A percentile compares a stretch with the other conserved stretches of the same genome.
phyloP scores from a whole-genome alignment of 202 grass and related monocot genomes.

The Saccharum hybrid region DNA sequence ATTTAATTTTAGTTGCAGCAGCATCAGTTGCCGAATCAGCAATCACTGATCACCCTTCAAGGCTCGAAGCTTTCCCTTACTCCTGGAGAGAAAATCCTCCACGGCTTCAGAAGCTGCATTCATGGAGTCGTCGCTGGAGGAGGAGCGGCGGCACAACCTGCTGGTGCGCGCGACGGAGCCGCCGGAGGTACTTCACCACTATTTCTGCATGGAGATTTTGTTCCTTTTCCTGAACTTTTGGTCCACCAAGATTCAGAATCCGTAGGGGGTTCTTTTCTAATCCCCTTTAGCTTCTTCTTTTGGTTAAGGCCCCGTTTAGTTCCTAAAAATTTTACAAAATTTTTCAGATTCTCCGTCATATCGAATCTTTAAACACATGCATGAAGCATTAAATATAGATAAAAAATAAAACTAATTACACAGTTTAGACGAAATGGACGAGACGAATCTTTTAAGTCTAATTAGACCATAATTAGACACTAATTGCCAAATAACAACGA shows the following conservation, averaged over 20 bases:
- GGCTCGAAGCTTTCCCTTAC: background rate
- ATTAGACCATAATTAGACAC: too few relatives aligned
- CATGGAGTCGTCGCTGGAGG: constrained; percentile 45
- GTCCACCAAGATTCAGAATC: constrained; percentile 31
- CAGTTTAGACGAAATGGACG: too few relatives aligned
- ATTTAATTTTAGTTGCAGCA: background rate
- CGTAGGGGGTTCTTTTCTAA: constrained; percentile 12
- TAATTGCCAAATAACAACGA: too few relatives aligned
- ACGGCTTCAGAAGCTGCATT: constrained; percentile 24
- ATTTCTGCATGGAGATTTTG: background rate
- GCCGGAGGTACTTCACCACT: constrained; percentile 40
- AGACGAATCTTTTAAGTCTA: too few relatives aligned
- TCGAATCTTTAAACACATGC: too few relatives aligned
- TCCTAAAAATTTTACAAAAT: too few relatives aligned
- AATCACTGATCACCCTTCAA: background rate
- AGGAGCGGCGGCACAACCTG: constrained; percentile 35
- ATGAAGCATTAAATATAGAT: too few relatives aligned
- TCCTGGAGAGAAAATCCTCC: background rate
- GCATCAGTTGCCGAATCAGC: constrained; percentile 11
- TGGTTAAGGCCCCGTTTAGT: too few relatives aligned
- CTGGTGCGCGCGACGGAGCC: constrained; percentile 27
- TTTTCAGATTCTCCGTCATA: too few relatives aligned
- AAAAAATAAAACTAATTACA: too few relatives aligned
- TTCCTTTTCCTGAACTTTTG: background rate
- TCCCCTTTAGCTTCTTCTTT: constrained; percentile 33